These are phyloP conservation scores for Tulasnella sp. DNA, from an alignment of 768 basidiomycete species.

Conservation along the genomic window DNA sequence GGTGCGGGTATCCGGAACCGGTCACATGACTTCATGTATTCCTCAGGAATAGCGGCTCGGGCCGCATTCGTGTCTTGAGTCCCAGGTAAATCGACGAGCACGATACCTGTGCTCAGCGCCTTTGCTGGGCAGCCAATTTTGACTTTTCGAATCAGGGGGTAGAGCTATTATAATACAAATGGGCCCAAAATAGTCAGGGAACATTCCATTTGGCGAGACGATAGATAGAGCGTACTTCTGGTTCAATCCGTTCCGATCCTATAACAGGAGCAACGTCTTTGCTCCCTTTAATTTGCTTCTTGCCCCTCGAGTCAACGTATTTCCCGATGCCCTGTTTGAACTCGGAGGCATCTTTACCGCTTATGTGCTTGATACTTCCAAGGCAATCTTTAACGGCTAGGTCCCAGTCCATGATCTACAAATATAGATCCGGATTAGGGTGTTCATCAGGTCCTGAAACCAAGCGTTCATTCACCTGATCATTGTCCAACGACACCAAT, in stretches of 20 bases:
- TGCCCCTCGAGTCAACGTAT: conserved; percentile 55
- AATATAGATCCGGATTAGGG: no score
- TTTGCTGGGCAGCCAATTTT: conserved; percentile 42
- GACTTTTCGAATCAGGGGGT: conserved; percentile 55
- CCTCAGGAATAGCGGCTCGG: conserved; percentile 49
- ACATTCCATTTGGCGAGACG: background rate
- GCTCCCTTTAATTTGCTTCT: conserved; percentile 44
- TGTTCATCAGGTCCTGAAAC: background rate
- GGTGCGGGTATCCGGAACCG: conserved; percentile 60
- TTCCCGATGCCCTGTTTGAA: conserved; percentile 47
- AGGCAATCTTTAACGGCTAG: conserved; percentile 36
- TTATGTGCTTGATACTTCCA: conserved; percentile 44
- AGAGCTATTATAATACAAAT: no score
- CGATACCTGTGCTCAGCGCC: conserved; percentile 47
- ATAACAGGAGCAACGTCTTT: conserved; percentile 31
- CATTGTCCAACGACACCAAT: conserved; percentile 39
- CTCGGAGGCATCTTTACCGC: conserved; percentile 38
- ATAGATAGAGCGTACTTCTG: conserved; percentile 27
- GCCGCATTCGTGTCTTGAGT: conserved; percentile 58
- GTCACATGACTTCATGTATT: conserved; percentile 55
- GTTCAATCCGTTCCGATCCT: conserved; percentile 25
- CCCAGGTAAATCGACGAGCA: conserved; percentile 55
- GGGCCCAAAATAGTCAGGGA: no score
- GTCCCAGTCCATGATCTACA: conserved; percentile 8
- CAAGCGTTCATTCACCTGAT: conserved; percentile 47